These are phyloP conservation scores for Cyclocybe aegerita DNA, from an alignment of 768 basidiomycete genomes.

Conservation along the genomic window DNA sequence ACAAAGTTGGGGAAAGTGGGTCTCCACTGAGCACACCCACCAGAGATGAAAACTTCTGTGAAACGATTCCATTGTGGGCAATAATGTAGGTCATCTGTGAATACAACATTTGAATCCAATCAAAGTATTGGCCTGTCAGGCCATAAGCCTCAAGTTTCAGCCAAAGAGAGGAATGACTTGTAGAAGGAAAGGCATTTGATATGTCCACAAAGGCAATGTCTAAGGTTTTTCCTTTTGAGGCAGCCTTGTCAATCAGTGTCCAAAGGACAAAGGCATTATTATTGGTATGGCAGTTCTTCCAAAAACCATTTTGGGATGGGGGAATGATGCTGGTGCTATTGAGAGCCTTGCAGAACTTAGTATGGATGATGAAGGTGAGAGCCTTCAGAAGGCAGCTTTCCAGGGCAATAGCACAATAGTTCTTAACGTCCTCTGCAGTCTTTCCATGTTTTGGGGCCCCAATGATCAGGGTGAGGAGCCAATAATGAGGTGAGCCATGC, in stretches of 20 bases:
- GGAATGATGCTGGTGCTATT: not conserved
- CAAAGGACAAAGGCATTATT: no score
- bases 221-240: no score
- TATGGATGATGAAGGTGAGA: not conserved
- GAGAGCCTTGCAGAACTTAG: not conserved
- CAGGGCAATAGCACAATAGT: not conserved
- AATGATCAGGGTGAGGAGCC: not conserved
- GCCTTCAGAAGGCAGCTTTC: conserved; percentile 1
- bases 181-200: not conserved
- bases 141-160: no score
- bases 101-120: not conserved
- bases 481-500: not conserved
- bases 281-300: not conserved
- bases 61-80: no score
- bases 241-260: no score
- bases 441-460: not conserved
- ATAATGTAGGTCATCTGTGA: not conserved
- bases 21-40: not conserved
- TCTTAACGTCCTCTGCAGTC: not conserved
- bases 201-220: not conserved
- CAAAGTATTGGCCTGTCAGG: no score
- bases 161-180: no score
- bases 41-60: not conserved
- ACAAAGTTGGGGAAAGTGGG: not conserved
- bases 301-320: not conserved